Evolutionary conservation across 2,329 filamentous ascomycete genomes (phyloP).

Genomic region (Pleurostoma richardsiae): DNA sequence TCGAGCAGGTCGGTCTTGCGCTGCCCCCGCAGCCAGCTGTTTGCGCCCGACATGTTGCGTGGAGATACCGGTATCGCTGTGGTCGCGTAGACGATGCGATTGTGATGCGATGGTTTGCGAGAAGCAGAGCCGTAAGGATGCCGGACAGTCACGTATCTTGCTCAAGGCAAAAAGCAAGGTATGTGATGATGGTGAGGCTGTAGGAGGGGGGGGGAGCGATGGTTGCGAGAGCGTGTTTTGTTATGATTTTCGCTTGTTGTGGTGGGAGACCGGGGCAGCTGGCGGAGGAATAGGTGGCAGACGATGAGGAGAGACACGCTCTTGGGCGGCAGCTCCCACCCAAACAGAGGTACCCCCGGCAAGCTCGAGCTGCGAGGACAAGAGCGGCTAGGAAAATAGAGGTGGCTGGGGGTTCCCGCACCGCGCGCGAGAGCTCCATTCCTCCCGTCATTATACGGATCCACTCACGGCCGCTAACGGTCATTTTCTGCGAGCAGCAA

Average conservation of each 20-base stretch:
- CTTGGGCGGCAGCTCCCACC: too few species aligned
- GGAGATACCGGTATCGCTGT: constrained; percentile 12
- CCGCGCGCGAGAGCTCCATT: too few species aligned
- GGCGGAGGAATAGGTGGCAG: too few species aligned
- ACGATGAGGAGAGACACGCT: too few species aligned
- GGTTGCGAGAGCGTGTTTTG: constrained; percentile 23
- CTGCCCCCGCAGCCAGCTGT: constrained; percentile 74
- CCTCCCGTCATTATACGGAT: too few species aligned
- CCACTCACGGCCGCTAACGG: too few species aligned
- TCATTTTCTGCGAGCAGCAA: too few species aligned
- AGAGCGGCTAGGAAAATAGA: not conserved
- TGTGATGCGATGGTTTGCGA: constrained; percentile 16
- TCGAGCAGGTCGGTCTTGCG: constrained; percentile 76
- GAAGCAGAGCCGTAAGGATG: not conserved
- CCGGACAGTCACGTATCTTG: not conserved
- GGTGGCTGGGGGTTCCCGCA: not conserved
- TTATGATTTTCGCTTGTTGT: constrained; percentile 17
- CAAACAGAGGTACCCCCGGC: too few species aligned
- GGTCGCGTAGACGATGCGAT: constrained; percentile 19
- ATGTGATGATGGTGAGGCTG: not conserved
- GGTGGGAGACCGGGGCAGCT: not conserved
- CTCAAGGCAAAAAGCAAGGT: not conserved
- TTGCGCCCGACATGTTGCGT: constrained; percentile 52
- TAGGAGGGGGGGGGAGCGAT: not conserved
- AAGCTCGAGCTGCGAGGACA: not conserved